These are phyloP conservation scores for Nemania sp. DNA, from an alignment of 2,329 filamentous ascomycete genomes.

Conservation along the genomic window DNA sequence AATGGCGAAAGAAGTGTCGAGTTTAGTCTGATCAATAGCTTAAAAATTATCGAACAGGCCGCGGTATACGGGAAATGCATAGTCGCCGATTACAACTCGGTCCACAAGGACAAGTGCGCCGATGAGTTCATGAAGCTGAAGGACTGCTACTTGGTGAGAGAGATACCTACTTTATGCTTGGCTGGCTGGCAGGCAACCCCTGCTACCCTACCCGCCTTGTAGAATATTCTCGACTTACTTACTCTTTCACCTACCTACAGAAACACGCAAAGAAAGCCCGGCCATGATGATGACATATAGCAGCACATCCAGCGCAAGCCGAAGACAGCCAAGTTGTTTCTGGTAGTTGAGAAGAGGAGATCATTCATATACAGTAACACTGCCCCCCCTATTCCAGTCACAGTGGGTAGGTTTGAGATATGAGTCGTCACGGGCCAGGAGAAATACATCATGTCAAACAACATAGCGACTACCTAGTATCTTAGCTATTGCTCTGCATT, in stretches of 20 bases:
- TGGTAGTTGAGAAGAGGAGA: too few relatives aligned
- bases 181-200: slow-evolving; percentile 39
- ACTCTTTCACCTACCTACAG: slow-evolving; percentile 43
- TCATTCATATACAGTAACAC: too few relatives aligned
- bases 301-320: too few relatives aligned
- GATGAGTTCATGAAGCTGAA: slow-evolving; percentile 85
- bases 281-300: slow-evolving; percentile 12
- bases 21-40: too few relatives aligned
- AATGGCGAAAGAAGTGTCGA: too few relatives aligned
- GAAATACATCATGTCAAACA: slow-evolving; percentile 15
- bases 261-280: slow-evolving; percentile 56
- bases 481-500: not conserved
- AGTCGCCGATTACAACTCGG: slow-evolving; percentile 83
- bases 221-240: slow-evolving; percentile 3
- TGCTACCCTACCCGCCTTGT: not conserved
- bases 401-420: not conserved
- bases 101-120: slow-evolving; percentile 88
- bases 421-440: not conserved
- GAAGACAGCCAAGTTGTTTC: too few relatives aligned
- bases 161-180: too few relatives aligned
- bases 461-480: not conserved
- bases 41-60: slow-evolving; percentile 61
- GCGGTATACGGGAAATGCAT: slow-evolving; percentile 90
- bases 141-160: slow-evolving; percentile 77
- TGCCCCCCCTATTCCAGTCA: too few relatives aligned